A percentile compares a stretch with the other conserved stretches of the same genome.
These are phyloP conservation scores for Pelargonium cotyledonis DNA, from an alignment of 441 rosid genomes.

Conservation along the genomic window DNA sequence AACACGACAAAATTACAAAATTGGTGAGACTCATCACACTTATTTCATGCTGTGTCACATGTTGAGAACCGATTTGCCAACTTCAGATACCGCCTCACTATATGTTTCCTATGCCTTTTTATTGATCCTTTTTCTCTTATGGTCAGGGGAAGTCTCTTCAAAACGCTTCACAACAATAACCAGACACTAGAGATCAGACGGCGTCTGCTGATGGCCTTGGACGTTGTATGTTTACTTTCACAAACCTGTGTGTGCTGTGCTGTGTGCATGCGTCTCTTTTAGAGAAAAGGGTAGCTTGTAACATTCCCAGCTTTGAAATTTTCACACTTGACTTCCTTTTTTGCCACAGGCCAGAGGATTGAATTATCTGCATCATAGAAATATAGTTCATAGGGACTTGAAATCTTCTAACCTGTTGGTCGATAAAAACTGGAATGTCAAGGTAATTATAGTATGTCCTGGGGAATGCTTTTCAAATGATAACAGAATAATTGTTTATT, in stretches of 20 bases:
- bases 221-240: slow-evolving; percentile 49
- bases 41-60: no score
- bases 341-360: slow-evolving; percentile 74
- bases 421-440: slow-evolving; percentile 77
- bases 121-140: slow-evolving; percentile 18
- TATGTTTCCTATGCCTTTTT: neutral
- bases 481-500: neutral
- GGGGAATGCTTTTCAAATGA: neutral
- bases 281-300: neutral
- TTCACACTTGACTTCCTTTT: neutral
- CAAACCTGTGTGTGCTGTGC: neutral
- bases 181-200: slow-evolving; percentile 62
- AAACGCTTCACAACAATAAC: slow-evolving; percentile 59
- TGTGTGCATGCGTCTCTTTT: neutral
- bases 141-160: slow-evolving; percentile 86
- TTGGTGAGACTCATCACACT: no score
- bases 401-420: slow-evolving; percentile 87
- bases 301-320: slow-evolving; percentile 8
- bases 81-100: neutral
- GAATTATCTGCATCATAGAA: slow-evolving; percentile 82
- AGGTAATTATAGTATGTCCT: slow-evolving; percentile 33
- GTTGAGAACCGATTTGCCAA: no score
- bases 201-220: slow-evolving; percentile 73
- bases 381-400: slow-evolving; percentile 75
- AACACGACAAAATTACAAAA: no score